A percentile compares a stretch with the other conserved stretches of the same genome.
These are phyloP conservation scores for Fragilariopsis cylindrus DNA, from an alignment of 108 stramenopile genomes.

Conservation along the genomic window DNA sequence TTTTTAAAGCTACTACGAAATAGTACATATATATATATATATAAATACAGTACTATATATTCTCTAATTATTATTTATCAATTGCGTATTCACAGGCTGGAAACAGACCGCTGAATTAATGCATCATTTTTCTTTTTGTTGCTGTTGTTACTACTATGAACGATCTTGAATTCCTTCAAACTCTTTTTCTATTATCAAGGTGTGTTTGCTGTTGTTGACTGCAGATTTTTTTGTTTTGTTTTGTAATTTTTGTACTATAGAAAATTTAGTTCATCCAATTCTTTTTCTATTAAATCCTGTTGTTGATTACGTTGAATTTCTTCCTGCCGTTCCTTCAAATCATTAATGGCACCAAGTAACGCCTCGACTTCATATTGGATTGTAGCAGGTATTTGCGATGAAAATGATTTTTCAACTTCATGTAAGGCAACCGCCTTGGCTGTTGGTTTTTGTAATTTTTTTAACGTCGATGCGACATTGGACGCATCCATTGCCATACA, in stretches of 20 bases:
- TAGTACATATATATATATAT: too few relatives aligned
- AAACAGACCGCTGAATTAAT: too few relatives aligned
- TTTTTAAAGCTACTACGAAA: too few relatives aligned
- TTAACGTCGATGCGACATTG: slow-evolving; percentile 21
- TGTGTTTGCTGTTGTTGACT: too few relatives aligned
- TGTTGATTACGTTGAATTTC: slow-evolving; percentile 16
- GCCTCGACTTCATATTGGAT: slow-evolving; percentile 20
- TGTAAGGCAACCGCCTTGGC: slow-evolving; percentile 33
- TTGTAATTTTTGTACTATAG: not conserved
- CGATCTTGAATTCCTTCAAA: too few relatives aligned
- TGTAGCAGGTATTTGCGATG: slow-evolving; percentile 14
- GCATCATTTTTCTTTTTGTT: too few relatives aligned
- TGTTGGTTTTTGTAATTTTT: slow-evolving; percentile 21
- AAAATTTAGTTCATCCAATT: slow-evolving; percentile 25
- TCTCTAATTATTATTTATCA: too few relatives aligned
- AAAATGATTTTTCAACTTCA: slow-evolving; percentile 23
- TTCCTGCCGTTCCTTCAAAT: slow-evolving; percentile 25
- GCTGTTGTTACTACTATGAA: too few relatives aligned
- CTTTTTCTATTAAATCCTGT: slow-evolving; percentile 26
- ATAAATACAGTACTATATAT: too few relatives aligned
- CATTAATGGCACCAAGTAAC: slow-evolving; percentile 15
- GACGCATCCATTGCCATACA: slow-evolving; percentile 45
- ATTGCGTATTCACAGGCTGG: too few relatives aligned
- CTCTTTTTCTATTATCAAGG: too few relatives aligned
- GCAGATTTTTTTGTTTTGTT: not conserved